Base-by-base conservation (phyloP, 2,329 filamentous ascomycete species). In the Talaromyces sp. region DNA sequence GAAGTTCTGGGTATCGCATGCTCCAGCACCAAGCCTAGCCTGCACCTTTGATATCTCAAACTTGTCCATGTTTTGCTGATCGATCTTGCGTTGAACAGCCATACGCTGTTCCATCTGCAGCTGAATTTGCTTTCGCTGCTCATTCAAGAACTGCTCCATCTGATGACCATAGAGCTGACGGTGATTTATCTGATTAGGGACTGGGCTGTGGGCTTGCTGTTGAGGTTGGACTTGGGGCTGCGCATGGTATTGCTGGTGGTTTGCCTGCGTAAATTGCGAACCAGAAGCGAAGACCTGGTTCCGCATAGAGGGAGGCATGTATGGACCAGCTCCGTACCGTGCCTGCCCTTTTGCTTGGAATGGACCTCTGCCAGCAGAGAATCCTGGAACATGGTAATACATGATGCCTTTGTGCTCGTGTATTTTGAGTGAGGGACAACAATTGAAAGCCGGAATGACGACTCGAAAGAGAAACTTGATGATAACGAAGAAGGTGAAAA, bases 281-380 rank as follows among this genome's bases (percentile, higher is more conserved):
- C 49, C 41, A 58, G 58, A 8, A 24, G 22, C 22, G 22, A 47
- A 58, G 22, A 27, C 31, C 13, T n/a, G 63, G 24, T 35, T 31
- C 1, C 22, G 54, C n/a, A 37, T 19, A 8, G 63, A 35, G 11
- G 63, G 56, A 13, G 45, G 27, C 39, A 39, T n/a, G 43, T 62
- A 57, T 50, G 59, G 19, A 14, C 19, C 31, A 24, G 63, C 22
- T 35, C 47, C 45, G 41, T 24, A 35, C 6, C 33, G 22, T 58
- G 41, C 14, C 22, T n/a, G 45, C 3, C 37, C 39, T 27, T 43
- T 43, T 27, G 16, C 54, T 19, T 47, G 19, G 33, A 63, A 13
- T 73, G 37, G 16, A 62, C 37, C 50, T 47, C 62, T 24, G 31
- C 49, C 13, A 22, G 27, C 41, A 62, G 65, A 22, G 37, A 27